A percentile compares a stretch with the other conserved stretches of the same genome.
These are phyloP conservation scores for Anisodus acutangulus DNA, from an alignment of 257 asterid genomes.

Conservation along the genomic window DNA sequence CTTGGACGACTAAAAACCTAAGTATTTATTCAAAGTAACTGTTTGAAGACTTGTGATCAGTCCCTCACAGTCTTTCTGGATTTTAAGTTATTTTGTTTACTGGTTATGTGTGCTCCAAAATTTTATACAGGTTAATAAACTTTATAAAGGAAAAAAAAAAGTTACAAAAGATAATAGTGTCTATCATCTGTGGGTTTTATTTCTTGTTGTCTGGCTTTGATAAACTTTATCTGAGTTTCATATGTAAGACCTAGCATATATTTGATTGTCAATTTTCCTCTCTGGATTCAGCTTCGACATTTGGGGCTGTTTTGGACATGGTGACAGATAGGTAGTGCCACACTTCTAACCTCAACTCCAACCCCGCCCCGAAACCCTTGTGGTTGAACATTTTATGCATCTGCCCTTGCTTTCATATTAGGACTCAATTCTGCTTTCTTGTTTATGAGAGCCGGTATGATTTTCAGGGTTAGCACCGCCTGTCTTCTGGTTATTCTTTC, in stretches of 20 bases:
- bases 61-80: background rate
- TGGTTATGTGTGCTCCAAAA: background rate
- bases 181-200: background rate
- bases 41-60: background rate
- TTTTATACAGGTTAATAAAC: background rate
- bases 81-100: background rate
- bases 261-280: constrained; percentile 31
- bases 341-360: background rate
- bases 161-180: background rate
- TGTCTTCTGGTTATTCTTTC: constrained; percentile 93
- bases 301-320: constrained; percentile 99
- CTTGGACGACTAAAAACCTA: background rate
- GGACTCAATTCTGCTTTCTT: constrained; percentile 29
- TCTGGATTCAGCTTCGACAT: constrained; percentile 77
- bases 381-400: background rate
- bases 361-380: background rate
- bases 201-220: constrained; percentile 13
- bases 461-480: constrained; percentile 91
- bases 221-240: background rate
- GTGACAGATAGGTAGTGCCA: constrained; percentile 69
- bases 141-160: background rate
- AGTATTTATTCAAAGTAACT: background rate
- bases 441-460: constrained; percentile 31
- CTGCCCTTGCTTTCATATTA: constrained; percentile 23
- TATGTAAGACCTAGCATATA: constrained; percentile 8